Evolutionary conservation across 306 rosid genomes (phyloP).

Genomic region (Carpinus fangiana): DNA sequence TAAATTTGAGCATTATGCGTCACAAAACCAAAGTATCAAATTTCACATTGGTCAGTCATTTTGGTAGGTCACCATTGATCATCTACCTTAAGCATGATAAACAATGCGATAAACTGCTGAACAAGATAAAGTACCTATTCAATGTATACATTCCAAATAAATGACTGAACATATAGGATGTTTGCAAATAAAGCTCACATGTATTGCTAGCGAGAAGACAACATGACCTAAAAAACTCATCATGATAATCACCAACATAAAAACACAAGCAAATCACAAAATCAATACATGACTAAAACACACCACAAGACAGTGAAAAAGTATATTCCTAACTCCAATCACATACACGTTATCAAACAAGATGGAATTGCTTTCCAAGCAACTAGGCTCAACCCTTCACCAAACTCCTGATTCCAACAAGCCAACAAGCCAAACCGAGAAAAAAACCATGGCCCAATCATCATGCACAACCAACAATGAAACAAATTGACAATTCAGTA

Average conservation of each 20-base stretch:
- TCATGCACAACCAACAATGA: not conserved
- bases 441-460: not conserved
- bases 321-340: not conserved
- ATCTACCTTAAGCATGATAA: not conserved
- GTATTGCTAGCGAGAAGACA: not conserved
- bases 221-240: not conserved
- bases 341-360: not conserved
- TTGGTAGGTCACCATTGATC: not conserved
- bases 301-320: too few relatives aligned
- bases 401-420: not conserved
- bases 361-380: not conserved
- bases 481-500: too few relatives aligned
- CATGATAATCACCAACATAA: not conserved
- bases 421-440: not conserved
- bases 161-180: not conserved
- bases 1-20: not conserved
- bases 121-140: too few relatives aligned
- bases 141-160: not conserved
- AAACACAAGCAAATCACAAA: not conserved
- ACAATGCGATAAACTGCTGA: not conserved
- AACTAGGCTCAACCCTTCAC: not conserved
- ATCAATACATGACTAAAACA: too few relatives aligned
- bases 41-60: not conserved
- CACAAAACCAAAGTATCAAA: not conserved
- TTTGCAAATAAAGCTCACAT: not conserved